Evolutionary conservation across 1,284 basidiomycete species (phyloP), one percentile per base, ranked within the genome.

Genomic region (Mixia osmundae): DNA sequence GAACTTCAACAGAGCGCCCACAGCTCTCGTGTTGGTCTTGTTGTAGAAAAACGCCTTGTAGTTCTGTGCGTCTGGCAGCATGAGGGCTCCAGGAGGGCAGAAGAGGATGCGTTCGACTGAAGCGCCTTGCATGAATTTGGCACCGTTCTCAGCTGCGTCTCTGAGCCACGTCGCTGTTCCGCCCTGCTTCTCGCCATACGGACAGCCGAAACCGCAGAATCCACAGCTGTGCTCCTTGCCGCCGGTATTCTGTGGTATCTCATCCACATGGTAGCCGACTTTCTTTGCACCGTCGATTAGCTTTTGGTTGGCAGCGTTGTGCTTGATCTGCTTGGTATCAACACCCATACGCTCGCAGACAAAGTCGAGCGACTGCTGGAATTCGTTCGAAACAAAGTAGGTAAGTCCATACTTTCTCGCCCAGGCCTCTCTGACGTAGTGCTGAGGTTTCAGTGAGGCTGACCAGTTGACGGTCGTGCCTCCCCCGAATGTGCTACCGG

Each of bases 381-480:
- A 60, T 26, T 41, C 46, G 11, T 48, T 44, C 31, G 52, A 51
- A 27, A 50, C 43, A 46, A 54, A 59, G 45, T 57, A 56, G 2
- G 52, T 50, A 22, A 59, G 42, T 14, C 55, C 54, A n/a, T n/a
- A n/a, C 41, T 51, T 47, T 32, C 51, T 50, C 4, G 58, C 51
- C 61, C 60, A 61, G 4, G 55, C 50, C 27, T 54, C 45, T 33
- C 60, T 52, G 5, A 58, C 45, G 40, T 51, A 56, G 39, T 53
- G 47, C n/a, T 54, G 56, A 10, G 57, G 56, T 41, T 51, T 50
- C 33, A 59, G 51, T 15, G 55, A 56, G 3, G 58, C 61, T 0
- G 57, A 57, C 62, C 62, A 64, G 46, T 64, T 64, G 49, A 64
- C 54, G 15, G 56, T 51, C 1, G 55, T 57, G 10, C 62, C 62